Evolutionary conservation across 2,329 filamentous ascomycete species (phyloP).

Genomic region (Alternaria rosae): DNA sequence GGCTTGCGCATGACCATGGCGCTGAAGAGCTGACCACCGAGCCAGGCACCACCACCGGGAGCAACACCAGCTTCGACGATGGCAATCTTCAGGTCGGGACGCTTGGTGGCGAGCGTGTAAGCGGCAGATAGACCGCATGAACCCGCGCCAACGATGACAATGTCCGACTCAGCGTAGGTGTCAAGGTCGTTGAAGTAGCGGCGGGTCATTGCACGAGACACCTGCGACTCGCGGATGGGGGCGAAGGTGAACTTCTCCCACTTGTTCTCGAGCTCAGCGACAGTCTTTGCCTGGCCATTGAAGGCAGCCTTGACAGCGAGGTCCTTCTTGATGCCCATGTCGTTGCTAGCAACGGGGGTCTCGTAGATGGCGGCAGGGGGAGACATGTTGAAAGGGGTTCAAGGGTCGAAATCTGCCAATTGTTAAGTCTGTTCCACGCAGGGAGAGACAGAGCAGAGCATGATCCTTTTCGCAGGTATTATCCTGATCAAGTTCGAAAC

Average conservation of each 20-base stretch:
- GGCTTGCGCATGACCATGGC: conserved; percentile 97
- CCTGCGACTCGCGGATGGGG: conserved; percentile 89
- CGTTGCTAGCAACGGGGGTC: conserved; percentile 37
- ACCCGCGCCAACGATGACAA: conserved; percentile 91
- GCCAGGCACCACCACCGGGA: conserved; percentile 86
- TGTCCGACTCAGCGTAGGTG: conserved; percentile 87
- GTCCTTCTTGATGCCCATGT: conserved; percentile 44
- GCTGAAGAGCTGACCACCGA: conserved; percentile 91
- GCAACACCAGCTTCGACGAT: conserved; percentile 88
- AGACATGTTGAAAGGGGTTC: conserved; percentile 66
- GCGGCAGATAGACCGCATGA: conserved; percentile 86
- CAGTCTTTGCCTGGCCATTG: conserved; percentile 59
- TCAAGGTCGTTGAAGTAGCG: conserved; percentile 93
- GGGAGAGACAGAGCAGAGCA: conserved; percentile 68
- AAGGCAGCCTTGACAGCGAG: conserved; percentile 59
- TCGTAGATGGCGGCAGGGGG: conserved; percentile 74
- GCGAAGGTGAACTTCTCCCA: conserved; percentile 86
- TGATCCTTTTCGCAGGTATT: conserved; percentile 99
- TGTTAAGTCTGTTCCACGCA: conserved; percentile 38
- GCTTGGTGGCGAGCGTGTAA: conserved; percentile 81
- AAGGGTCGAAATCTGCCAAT: conserved; percentile 39
- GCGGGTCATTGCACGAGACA: conserved; percentile 90
- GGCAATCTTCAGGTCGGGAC: conserved; percentile 89
- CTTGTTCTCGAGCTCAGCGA: conserved; percentile 73
- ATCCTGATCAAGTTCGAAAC: conserved; percentile 95